phyloP scores from a whole-genome alignment of 2,329 filamentous ascomycete species.

The Neofusicoccum cordaticola region DNA sequence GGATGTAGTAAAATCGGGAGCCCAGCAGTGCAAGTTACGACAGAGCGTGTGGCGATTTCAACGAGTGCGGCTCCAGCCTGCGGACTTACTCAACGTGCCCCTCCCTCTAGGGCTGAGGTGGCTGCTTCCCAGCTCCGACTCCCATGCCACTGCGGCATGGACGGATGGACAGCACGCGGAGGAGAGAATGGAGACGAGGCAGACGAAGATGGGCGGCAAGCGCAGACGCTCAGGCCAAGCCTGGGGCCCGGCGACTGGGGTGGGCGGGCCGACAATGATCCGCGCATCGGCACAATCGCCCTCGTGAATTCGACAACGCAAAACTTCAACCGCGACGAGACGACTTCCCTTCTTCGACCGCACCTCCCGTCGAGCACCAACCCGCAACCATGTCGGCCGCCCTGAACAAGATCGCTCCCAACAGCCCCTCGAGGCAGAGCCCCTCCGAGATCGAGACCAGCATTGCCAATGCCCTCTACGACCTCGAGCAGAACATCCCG shows the following conservation, averaged over 20 bases:
- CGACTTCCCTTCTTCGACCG: conserved; percentile 4
- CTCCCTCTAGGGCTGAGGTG: too few species aligned
- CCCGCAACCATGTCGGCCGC: conserved; percentile 50
- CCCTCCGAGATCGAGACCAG: conserved; percentile 96
- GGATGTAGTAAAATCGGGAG: too few species aligned
- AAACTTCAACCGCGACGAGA: conserved; percentile 17
- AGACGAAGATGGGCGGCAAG: neutral
- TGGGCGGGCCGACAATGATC: neutral
- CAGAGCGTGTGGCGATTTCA: too few species aligned
- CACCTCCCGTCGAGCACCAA: conserved; percentile 14
- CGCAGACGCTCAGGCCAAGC: neutral
- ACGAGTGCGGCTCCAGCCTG: too few species aligned
- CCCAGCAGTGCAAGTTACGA: too few species aligned
- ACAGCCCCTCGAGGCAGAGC: conserved; percentile 82
- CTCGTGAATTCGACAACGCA: conserved; percentile 9
- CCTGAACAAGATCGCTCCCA: conserved; percentile 97
- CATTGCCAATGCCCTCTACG: conserved; percentile 96
- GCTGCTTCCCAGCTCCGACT: too few species aligned
- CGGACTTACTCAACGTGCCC: too few species aligned
- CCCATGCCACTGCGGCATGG: too few species aligned
- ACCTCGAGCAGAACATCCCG: conserved; percentile 98
- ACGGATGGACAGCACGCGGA: too few species aligned
- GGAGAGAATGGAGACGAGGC: too few species aligned
- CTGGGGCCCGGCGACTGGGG: too few species aligned
- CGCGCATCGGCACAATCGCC: conserved; percentile 8